phyloP scores from a whole-genome alignment of 139 green algal genomes.

The Ettlia oleoabundans region DNA sequence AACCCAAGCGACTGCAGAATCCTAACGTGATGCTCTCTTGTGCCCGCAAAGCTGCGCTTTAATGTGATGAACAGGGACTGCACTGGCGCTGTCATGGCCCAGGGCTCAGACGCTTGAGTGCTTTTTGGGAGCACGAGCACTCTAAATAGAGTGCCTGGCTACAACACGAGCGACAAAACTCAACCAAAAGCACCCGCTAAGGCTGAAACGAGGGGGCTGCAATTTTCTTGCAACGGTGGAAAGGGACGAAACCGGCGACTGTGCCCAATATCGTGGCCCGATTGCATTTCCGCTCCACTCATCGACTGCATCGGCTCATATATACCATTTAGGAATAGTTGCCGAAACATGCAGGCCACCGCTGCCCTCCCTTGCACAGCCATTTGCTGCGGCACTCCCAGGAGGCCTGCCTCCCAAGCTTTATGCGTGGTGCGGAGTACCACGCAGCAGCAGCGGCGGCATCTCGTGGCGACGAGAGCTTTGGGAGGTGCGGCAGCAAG shows the following conservation, averaged over 20 bases:
- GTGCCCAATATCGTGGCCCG: no score
- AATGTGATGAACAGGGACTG: constrained; percentile 56
- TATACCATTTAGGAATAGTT: no score
- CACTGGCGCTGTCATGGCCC: constrained; percentile 27
- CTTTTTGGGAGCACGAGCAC: neutral
- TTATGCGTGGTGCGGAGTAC: neutral
- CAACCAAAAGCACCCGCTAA: no score
- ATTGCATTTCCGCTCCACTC: neutral
- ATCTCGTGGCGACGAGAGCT: neutral
- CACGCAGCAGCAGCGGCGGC: neutral
- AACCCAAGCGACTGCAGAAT: constrained; percentile 54
- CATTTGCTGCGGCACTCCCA: neutral
- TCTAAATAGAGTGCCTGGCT: no score
- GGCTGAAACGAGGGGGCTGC: no score
- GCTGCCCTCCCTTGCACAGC: neutral
- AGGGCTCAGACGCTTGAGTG: neutral
- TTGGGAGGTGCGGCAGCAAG: constrained; percentile 18
- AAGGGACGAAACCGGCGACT: no score
- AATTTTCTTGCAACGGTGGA: no score
- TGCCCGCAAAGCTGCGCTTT: constrained; percentile 61
- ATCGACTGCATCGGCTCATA: no score
- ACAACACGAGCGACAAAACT: no score
- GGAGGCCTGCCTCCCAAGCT: neutral
- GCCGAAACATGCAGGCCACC: neutral
- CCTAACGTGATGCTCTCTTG: constrained; percentile 44